Percentiles rank a stretch among this genome's conserved stretches.
phyloP scores from a whole-genome alignment of 768 basidiomycete species.

The Pisolithus sp. region DNA sequence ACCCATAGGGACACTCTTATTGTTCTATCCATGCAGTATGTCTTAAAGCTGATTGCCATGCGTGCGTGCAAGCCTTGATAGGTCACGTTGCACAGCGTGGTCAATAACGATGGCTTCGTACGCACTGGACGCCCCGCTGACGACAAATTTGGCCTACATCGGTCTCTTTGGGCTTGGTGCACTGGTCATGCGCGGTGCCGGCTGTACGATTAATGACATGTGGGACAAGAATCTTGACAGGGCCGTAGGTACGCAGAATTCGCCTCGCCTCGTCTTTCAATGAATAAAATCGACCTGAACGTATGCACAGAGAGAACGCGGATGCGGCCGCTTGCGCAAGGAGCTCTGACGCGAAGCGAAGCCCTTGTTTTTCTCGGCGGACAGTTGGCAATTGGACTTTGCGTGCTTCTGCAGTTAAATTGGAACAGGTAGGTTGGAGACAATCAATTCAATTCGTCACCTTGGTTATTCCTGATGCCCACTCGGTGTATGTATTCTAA shows the following conservation, averaged over 20 bases:
- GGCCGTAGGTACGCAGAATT: conserved; percentile 63
- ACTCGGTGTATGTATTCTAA: too few relatives aligned
- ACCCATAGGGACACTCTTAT: conserved; percentile 86
- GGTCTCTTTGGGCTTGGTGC: conserved; percentile 86
- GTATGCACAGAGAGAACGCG: conserved; percentile 66
- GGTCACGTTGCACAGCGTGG: conserved; percentile 65
- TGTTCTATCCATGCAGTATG: conserved; percentile 93
- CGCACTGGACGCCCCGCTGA: conserved; percentile 58
- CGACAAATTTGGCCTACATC: conserved; percentile 68
- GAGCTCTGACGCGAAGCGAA: conserved; percentile 68
- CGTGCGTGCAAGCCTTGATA: background rate
- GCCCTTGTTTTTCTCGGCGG: conserved; percentile 76
- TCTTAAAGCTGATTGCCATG: conserved; percentile 11
- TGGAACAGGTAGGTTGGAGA: conserved; percentile 75
- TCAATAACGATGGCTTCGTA: conserved; percentile 96
- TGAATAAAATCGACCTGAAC: background rate
- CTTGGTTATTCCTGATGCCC: too few relatives aligned
- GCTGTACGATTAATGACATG: conserved; percentile 98
- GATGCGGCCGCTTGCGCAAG: conserved; percentile 78
- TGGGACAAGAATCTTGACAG: conserved; percentile 94
- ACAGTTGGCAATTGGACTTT: conserved; percentile 79
- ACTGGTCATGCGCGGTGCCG: conserved; percentile 93
- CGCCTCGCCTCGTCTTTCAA: background rate
- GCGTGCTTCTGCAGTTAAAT: conserved; percentile 84
- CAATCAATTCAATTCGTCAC: too few relatives aligned